A percentile compares a stretch with the other conserved stretches of the same genome.
Evolutionary conservation across 2,329 filamentous ascomycete genomes (phyloP).

Genomic region (Acrocalymma vagum): DNA sequence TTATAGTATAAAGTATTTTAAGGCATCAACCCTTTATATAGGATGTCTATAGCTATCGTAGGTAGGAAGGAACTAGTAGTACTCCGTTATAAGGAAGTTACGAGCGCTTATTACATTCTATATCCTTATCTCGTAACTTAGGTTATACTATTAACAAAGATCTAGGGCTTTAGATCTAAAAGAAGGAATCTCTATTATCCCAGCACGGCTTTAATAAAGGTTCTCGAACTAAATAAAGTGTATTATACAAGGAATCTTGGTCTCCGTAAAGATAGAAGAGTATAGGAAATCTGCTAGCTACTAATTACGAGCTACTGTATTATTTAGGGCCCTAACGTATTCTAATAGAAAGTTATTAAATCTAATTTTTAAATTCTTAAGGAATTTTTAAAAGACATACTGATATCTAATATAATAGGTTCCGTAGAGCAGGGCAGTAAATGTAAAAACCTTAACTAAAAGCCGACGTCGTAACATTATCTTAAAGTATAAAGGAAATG

Average conservation of each 20-base stretch:
- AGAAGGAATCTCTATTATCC: constrained; percentile 11
- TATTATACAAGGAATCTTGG: constrained; percentile 17
- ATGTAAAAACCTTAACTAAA: constrained; percentile 1
- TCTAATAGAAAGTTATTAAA: constrained; percentile 17
- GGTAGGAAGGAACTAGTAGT: constrained; percentile 27
- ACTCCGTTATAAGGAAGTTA: constrained; percentile 20
- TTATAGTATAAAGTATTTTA: constrained; percentile 33
- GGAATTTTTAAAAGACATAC: constrained; percentile 13
- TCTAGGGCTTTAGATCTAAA: constrained; percentile 18
- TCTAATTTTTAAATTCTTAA: constrained; percentile 10
- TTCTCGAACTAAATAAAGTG: constrained; percentile 26
- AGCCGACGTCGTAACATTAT: constrained; percentile 5
- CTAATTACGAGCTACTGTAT: constrained; percentile 7
- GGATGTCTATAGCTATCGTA: constrained; percentile 32
- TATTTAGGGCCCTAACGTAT: constrained; percentile 19
- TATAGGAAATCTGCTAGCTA: constrained; percentile 18
- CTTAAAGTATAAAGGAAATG: too few species aligned
- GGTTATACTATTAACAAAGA: constrained; percentile 24
- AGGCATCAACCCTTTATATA: constrained; percentile 34
- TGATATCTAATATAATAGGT: constrained; percentile 11
- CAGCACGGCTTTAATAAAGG: constrained; percentile 18
- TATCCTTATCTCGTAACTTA: constrained; percentile 23
- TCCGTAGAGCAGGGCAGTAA: constrained; percentile 10
- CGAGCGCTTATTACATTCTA: constrained; percentile 27
- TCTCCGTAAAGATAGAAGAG: constrained; percentile 6